Evolutionary conservation across 768 basidiomycete species (phyloP).

Genomic region (Heimioporus sp.): DNA sequence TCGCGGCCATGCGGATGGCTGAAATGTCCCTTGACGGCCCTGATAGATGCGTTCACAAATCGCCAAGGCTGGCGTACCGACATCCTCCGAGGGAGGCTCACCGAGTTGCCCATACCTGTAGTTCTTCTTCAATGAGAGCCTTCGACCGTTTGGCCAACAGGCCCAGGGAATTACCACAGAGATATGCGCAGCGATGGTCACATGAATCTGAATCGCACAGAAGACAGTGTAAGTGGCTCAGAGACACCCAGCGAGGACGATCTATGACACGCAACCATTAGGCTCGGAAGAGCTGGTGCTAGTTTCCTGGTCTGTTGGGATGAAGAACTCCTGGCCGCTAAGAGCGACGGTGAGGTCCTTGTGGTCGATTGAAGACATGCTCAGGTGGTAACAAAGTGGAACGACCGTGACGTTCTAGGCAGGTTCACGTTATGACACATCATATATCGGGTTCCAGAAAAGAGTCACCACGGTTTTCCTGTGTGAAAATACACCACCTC

Average conservation of each 20-base stretch:
- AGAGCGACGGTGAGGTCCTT: constrained; percentile 30
- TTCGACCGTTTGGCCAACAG: constrained; percentile 73
- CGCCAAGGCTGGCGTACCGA: constrained; percentile 6
- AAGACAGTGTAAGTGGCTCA: constrained; percentile 11
- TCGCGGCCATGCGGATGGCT: constrained; percentile 79
- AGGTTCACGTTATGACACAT: too few relatives aligned
- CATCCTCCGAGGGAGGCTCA: constrained; percentile 31
- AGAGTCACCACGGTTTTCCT: too few relatives aligned
- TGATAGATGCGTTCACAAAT: constrained; percentile 30
- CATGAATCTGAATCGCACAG: constrained; percentile 20
- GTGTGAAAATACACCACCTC: too few relatives aligned
- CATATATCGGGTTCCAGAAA: too few relatives aligned
- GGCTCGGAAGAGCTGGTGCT: constrained; percentile 39
- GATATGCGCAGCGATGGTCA: constrained; percentile 69
- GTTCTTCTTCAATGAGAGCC: constrained; percentile 74
- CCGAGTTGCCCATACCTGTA: constrained; percentile 79
- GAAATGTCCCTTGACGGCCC: constrained; percentile 88
- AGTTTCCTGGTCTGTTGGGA: constrained; percentile 54
- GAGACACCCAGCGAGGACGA: background rate
- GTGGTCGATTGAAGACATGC: constrained; percentile 16
- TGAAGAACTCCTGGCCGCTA: constrained; percentile 51
- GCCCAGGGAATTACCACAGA: constrained; percentile 96
- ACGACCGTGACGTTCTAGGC: too few relatives aligned
- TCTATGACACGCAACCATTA: constrained; percentile 33
- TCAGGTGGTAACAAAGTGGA: background rate